phyloP scores from a whole-genome alignment of 768 basidiomycete genomes.

The Leccinum obscurum region DNA sequence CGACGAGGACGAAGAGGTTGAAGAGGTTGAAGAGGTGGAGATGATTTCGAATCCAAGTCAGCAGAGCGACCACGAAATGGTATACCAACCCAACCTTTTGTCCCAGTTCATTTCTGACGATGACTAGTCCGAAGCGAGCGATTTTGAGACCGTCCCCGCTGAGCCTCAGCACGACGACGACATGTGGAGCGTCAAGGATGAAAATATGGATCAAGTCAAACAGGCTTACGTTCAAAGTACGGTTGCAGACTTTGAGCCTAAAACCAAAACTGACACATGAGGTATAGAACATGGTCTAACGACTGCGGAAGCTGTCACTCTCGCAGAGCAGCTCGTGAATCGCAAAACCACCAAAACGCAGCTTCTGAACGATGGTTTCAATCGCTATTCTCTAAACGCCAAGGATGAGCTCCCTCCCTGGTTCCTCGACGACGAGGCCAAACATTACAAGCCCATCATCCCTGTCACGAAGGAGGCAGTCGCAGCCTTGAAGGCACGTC shows the following conservation, averaged over 20 bases:
- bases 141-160: conserved; percentile 76
- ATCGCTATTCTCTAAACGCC: conserved; percentile 85
- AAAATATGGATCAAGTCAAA: conserved; percentile 70
- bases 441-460: conserved; percentile 90
- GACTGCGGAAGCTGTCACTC: conserved; percentile 86
- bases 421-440: conserved; percentile 97
- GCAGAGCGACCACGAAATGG: conserved; percentile 33
- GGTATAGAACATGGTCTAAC: conserved; percentile 72
- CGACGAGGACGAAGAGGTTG: conserved; percentile 17
- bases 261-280: conserved; percentile 5
- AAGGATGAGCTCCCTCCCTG: conserved; percentile 92
- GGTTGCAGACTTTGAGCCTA: conserved; percentile 21
- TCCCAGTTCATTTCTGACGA: conserved; percentile 10
- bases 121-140: conserved; percentile 35
- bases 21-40: conserved; percentile 25
- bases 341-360: conserved; percentile 85
- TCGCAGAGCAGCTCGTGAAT: conserved; percentile 91
- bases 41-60: conserved; percentile 32
- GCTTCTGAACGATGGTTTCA: conserved; percentile 94
- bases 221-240: conserved; percentile 66
- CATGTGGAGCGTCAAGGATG: conserved; percentile 81
- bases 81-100: conserved; percentile 12
- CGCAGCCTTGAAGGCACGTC: conserved; percentile 78
- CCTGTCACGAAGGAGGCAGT: conserved; percentile 98
- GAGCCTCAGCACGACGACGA: conserved; percentile 54